Percentiles rank a stretch among this genome's conserved stretches.
Evolutionary conservation across 73 alveolate species (phyloP).

Genomic region (Blepharisma stoltei): DNA sequence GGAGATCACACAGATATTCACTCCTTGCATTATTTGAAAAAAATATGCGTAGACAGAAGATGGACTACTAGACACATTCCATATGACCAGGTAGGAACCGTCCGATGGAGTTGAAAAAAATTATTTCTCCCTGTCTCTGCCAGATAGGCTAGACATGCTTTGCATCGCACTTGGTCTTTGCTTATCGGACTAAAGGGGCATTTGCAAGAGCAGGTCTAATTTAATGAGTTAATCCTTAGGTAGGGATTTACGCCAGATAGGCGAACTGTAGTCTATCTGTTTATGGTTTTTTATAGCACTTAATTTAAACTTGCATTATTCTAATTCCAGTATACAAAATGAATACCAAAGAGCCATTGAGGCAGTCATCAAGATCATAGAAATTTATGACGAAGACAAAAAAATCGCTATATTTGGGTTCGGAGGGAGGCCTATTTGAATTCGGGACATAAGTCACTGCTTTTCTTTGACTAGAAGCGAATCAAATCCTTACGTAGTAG

Average conservation of each 20-base stretch:
- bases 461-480: not conserved
- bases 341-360: slow-evolving; percentile 68
- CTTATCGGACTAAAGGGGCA: too few relatives aligned
- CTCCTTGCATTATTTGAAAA: slow-evolving; percentile 65
- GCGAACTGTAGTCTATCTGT: too few relatives aligned
- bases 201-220: too few relatives aligned
- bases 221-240: too few relatives aligned
- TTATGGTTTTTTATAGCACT: too few relatives aligned
- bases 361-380: slow-evolving; percentile 65
- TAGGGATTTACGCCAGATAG: too few relatives aligned
- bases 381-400: slow-evolving; percentile 78
- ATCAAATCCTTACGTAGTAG: slow-evolving; percentile 19
- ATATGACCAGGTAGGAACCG: slow-evolving; percentile 15
- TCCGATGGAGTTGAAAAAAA: too few relatives aligned
- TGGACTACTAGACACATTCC: too few relatives aligned
- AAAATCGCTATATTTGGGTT: slow-evolving; percentile 78
- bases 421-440: slow-evolving; percentile 65
- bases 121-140: too few relatives aligned
- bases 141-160: too few relatives aligned
- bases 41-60: too few relatives aligned
- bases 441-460: slow-evolving; percentile 51
- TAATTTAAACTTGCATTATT: slow-evolving; percentile 61
- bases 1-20: slow-evolving; percentile 41
- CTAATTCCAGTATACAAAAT: slow-evolving; percentile 5
- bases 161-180: too few relatives aligned